These are phyloP conservation scores for Saksenaea oblongispora DNA, from an alignment of 371 early-diverging fungal species.

Conservation along the genomic window DNA sequence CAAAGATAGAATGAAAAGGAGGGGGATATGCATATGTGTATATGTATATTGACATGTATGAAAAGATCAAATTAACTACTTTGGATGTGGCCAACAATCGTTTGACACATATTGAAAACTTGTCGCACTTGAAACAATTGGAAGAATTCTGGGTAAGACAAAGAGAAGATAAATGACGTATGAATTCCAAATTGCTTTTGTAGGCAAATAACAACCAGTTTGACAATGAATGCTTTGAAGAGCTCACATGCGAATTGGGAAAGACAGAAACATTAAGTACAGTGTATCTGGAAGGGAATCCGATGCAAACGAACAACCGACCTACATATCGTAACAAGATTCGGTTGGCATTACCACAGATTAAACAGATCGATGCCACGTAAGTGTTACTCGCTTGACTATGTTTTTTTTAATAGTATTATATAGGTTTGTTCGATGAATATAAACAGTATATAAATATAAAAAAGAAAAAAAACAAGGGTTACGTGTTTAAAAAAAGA, in stretches of 20 bases:
- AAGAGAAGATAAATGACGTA: background rate
- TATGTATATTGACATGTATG: background rate
- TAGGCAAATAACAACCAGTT: constrained; percentile 84
- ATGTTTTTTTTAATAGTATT: background rate
- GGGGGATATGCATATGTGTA: too few species aligned
- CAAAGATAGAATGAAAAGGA: too few species aligned
- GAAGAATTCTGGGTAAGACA: constrained; percentile 89
- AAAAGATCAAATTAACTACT: constrained; percentile 63
- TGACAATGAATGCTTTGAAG: constrained; percentile 66
- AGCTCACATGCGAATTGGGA: constrained; percentile 74
- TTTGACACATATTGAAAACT: constrained; percentile 74
- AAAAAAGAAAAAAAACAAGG: background rate
- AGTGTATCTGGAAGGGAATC: constrained; percentile 96
- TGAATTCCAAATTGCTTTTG: background rate
- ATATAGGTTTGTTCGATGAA: constrained; percentile 1
- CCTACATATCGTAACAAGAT: constrained; percentile 90
- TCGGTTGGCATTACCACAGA: constrained; percentile 79
- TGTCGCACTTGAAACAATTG: constrained; percentile 68
- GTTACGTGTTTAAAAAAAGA: background rate
- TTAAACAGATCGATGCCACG: constrained; percentile 93
- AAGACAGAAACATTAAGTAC: constrained; percentile 68
- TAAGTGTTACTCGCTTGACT: constrained; percentile 16
- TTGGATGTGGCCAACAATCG: constrained; percentile 88
- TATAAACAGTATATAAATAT: background rate
- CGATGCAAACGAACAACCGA: constrained; percentile 75